Evolutionary conservation across 108 stramenopile genomes (phyloP).

Genomic region (Mayamaea pseudoterrestris): DNA sequence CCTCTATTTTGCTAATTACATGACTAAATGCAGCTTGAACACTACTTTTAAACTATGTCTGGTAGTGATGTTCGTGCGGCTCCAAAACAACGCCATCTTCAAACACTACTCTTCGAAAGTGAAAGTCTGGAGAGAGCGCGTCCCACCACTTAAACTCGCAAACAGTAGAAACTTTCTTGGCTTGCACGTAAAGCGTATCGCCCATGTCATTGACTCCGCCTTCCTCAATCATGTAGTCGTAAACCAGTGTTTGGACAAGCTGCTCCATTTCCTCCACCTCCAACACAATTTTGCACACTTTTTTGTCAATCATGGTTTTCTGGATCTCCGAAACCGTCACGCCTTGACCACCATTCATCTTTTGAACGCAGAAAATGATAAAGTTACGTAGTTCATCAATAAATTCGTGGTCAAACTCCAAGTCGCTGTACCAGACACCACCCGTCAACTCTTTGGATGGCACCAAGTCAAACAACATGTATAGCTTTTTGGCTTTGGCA

Average conservation of each 20-base stretch:
- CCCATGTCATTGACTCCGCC: constrained; percentile 26
- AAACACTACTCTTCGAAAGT: constrained; percentile 63
- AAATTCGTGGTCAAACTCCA: constrained; percentile 97
- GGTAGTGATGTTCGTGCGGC: constrained; percentile 80
- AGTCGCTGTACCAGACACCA: constrained; percentile 94
- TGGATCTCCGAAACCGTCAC: constrained; percentile 53
- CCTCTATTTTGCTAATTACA: background rate
- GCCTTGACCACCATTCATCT: constrained; percentile 52
- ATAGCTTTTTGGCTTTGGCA: constrained; percentile 94
- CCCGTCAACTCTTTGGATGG: constrained; percentile 96
- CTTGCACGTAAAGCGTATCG: constrained; percentile 40
- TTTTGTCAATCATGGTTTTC: constrained; percentile 60
- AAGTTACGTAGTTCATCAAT: constrained; percentile 83
- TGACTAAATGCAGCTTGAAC: background rate
- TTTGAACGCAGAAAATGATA: constrained; percentile 51
- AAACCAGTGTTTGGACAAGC: constrained; percentile 79
- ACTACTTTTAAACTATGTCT: constrained; percentile 24
- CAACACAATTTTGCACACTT: constrained; percentile 78
- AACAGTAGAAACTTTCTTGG: constrained; percentile 47
- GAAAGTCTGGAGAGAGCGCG: constrained; percentile 64
- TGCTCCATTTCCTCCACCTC: constrained; percentile 79
- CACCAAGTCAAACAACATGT: constrained; percentile 89
- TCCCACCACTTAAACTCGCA: constrained; percentile 81
- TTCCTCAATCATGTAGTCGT: constrained; percentile 69
- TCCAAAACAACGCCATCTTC: constrained; percentile 68